Conservation (phyloP, 140 eudicot genomes). For the Ambrosia hybrid region DNA sequence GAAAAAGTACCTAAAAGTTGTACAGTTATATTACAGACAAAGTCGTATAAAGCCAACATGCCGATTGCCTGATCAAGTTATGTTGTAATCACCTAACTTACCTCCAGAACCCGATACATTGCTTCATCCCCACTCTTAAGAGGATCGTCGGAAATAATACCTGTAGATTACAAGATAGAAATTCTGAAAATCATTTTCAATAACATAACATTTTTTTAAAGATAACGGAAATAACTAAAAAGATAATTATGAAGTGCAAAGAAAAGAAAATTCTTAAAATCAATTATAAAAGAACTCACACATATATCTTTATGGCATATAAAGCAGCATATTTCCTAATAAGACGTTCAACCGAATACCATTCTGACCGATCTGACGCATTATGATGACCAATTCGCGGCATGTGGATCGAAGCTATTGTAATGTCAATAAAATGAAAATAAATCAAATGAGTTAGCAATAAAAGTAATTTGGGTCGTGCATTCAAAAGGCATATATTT, state of each 20-base stretch:
- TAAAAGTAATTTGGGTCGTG: not conserved
- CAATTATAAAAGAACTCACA: constrained; percentile 58
- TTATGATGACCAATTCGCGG: constrained; percentile 87
- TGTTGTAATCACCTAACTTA: not conserved
- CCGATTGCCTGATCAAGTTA: not conserved
- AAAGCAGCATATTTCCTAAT: constrained; percentile 82
- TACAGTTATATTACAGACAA: not conserved
- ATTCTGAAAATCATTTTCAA: not conserved
- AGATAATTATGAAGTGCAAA: constrained; percentile 2
- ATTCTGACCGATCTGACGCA: constrained; percentile 77
- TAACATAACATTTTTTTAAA: not conserved
- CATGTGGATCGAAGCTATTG: constrained; percentile 94
- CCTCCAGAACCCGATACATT: constrained; percentile 1
- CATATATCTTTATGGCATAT: constrained; percentile 69
- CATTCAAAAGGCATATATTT: too few relatives aligned
- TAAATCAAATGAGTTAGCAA: constrained; percentile 3
- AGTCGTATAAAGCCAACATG: not conserved
- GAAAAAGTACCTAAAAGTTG: not conserved
- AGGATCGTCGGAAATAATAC: constrained; percentile 62
- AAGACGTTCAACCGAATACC: constrained; percentile 94
- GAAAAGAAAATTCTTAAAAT: not conserved
- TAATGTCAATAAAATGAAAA: not conserved
- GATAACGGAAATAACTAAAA: too few relatives aligned
- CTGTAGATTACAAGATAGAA: constrained; percentile 40
- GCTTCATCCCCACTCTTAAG: constrained; percentile 16